Evolutionary conservation across 2,329 filamentous ascomycete genomes (phyloP).

Genomic region (Fusarium tricinctum): DNA sequence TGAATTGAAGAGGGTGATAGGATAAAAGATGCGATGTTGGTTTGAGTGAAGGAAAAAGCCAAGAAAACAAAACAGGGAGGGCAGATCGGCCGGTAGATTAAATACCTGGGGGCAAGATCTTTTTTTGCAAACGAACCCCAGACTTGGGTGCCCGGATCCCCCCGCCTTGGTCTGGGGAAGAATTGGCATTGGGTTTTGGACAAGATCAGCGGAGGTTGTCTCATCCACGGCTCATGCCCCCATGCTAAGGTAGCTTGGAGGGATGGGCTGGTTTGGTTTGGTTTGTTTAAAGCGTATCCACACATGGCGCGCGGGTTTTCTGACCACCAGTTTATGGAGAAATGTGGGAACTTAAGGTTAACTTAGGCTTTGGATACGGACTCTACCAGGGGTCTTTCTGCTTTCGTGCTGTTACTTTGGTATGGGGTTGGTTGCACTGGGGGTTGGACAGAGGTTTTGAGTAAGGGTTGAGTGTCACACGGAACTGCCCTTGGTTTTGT

Average conservation of each 20-base stretch:
- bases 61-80: conserved; percentile 1
- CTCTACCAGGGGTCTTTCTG: conserved; percentile 14
- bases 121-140: not conserved
- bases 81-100: conserved; percentile 21
- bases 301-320: conserved; percentile 1
- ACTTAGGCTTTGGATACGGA: not conserved
- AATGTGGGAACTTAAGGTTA: conserved; percentile 30
- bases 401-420: not conserved
- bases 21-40: not conserved
- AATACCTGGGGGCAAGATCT: conserved; percentile 5
- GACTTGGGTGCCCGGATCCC: not conserved
- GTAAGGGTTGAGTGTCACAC: not conserved
- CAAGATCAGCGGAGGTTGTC: conserved; percentile 19
- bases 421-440: conserved; percentile 27
- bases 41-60: not conserved
- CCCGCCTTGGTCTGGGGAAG: conserved; percentile 15
- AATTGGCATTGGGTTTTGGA: conserved; percentile 18
- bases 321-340: conserved; percentile 13
- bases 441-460: conserved; percentile 4
- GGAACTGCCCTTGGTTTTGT: not conserved
- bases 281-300: conserved; percentile 18
- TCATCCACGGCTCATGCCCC: conserved; percentile 25
- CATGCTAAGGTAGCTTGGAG: not conserved
- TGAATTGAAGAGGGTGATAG: not conserved
- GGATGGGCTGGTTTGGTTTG: too few relatives aligned